Evolutionary conservation across 2,329 filamentous ascomycete species (phyloP).

Genomic region (Cercospora janseana): DNA sequence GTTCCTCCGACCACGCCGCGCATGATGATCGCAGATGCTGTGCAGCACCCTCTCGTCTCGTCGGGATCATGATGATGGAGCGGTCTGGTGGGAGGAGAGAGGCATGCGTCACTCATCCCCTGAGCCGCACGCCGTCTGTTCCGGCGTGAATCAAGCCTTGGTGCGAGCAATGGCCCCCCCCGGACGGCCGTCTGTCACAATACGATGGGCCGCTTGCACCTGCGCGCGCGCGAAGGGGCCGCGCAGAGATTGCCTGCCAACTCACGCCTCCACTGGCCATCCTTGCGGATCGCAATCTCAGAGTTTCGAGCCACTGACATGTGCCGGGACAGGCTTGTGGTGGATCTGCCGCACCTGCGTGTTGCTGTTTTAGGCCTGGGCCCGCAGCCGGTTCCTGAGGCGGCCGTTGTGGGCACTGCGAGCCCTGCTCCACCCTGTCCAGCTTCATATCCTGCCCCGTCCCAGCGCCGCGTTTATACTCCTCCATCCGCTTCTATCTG

Average conservation of each 20-base stretch:
- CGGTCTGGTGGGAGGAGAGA: background rate
- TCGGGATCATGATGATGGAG: no score
- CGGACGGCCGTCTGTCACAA: constrained; percentile 2
- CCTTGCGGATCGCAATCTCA: constrained; percentile 18
- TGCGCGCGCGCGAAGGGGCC: background rate
- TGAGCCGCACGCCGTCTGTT: background rate
- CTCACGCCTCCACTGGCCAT: constrained; percentile 1
- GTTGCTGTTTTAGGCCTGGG: constrained; percentile 4
- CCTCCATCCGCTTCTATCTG: constrained; percentile 10
- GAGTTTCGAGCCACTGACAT: constrained; percentile 5
- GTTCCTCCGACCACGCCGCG: no score
- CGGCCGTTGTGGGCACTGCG: background rate
- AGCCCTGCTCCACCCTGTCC: constrained; percentile 2
- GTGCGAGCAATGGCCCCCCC: constrained; percentile 3
- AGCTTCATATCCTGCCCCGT: constrained; percentile 10
- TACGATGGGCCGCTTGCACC: constrained; percentile 6
- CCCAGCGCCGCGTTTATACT: constrained; percentile 6
- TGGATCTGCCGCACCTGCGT: constrained; percentile 10
- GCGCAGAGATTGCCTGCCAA: constrained; percentile 13
- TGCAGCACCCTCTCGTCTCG: no score
- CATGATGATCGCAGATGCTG: no score
- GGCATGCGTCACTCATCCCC: background rate
- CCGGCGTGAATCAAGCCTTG: constrained; percentile 9
- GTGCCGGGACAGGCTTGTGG: constrained; percentile 9
- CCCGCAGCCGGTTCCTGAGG: constrained; percentile 5